Base-by-base conservation (phyloP, 2,329 filamentous ascomycete species). In the Alternaria metachromatica region DNA sequence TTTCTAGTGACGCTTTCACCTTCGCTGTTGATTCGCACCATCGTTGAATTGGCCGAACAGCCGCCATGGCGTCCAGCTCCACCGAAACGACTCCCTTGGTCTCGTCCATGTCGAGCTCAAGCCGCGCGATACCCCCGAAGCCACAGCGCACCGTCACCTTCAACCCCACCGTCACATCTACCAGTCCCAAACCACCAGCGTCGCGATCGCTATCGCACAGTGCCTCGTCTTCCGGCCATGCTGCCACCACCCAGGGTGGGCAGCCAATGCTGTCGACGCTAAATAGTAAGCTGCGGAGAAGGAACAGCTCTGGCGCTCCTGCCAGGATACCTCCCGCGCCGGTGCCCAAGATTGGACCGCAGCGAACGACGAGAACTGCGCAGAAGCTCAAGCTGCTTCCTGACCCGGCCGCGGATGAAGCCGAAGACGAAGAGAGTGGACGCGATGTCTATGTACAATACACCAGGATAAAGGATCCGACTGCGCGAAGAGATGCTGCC, bases 381-480 rank as follows among this genome's bases (percentile, higher is more conserved):
- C 94, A 98, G 83, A 99, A 99, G 83, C 86, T 99, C 65, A 99
- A 99, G 83, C 87, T 99, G n/a, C 84, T 99, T 15, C 96, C 96
- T 1, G 96, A 96, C 76, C 94, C 94, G 0, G 92, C 96, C 48
- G 92, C 88, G 37, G 91, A 92, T 25, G 92, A 94, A 46, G 89
- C 85, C 26, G 70, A 73, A 18, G 94, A 98, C 66, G 95, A 97
- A 75, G 95, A 97, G 80, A 96, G 93, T 74, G 94, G 94, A 10
- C 87, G 94, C 68, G 96, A 99, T 78, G 96, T 99, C 30, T 99
- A 99, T 82, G 95, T 94, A 25, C 96, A 99, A 80, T 98, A 97
- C 79, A 97, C 95, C 9, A 88, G 96, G 48, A 99, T 99, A 82
- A 98, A 98, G 80, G 96, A 99, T 76, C 94, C 95, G 1, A 97